Conservation (phyloP, 176 grass and related monocot species). For the Oryza officinalis region DNA sequence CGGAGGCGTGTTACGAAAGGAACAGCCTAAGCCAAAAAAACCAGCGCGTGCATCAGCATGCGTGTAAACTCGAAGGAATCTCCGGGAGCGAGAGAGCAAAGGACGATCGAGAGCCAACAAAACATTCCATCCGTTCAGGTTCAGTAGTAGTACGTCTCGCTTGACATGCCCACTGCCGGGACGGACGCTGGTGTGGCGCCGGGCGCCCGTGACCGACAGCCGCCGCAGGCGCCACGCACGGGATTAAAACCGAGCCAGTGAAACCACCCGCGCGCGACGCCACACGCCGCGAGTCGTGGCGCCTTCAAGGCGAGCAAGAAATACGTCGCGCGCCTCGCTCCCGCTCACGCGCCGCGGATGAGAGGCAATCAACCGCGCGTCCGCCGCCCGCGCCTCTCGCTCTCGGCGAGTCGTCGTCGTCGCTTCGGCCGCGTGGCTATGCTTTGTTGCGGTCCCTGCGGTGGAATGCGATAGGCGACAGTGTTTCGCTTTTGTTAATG, state of each 20-base stretch:
- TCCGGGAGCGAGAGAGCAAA: background rate
- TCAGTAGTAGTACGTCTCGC: background rate
- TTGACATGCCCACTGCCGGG: background rate
- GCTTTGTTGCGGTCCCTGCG: too few relatives aligned
- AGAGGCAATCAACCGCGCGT: background rate
- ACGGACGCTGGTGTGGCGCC: too few relatives aligned
- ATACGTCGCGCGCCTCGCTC: too few relatives aligned
- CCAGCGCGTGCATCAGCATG: too few relatives aligned
- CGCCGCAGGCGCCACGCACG: background rate
- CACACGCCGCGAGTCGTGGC: background rate
- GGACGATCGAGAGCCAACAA: background rate
- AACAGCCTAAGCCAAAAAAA: background rate
- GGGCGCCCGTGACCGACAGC: background rate
- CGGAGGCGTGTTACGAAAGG: background rate
- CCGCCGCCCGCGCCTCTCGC: too few relatives aligned
- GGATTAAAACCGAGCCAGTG: background rate
- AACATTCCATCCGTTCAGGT: background rate
- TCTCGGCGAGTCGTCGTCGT: background rate
- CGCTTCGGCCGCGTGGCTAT: background rate
- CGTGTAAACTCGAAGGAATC: background rate
- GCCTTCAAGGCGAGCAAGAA: conserved; percentile 27
- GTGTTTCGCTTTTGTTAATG: background rate
- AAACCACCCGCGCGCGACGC: background rate
- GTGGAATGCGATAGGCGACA: background rate
- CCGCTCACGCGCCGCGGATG: background rate